phyloP scores from a whole-genome alignment of 768 basidiomycete genomes.

The Dioszegia hungarica region DNA sequence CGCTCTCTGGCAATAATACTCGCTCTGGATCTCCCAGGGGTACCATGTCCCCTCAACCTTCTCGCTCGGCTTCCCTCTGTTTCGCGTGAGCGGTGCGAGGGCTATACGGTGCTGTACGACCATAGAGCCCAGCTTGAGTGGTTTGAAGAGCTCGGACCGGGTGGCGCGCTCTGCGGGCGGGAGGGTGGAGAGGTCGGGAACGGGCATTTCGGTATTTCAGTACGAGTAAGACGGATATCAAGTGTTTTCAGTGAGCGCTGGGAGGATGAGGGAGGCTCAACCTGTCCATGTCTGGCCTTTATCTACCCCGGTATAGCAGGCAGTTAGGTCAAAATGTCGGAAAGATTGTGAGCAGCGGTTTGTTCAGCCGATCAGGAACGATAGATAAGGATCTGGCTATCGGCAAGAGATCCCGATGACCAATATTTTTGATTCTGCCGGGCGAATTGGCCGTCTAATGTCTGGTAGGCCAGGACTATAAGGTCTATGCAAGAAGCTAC shows the following conservation, averaged over 20 bases:
- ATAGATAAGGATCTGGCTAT: background rate
- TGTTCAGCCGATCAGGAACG: background rate
- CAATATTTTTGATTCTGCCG: too few species aligned
- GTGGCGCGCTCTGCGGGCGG: slow-evolving; percentile 9
- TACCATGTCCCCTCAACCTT: slow-evolving; percentile 5
- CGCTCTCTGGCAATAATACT: slow-evolving; percentile 45
- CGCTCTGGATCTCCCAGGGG: slow-evolving; percentile 16
- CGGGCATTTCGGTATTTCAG: slow-evolving; percentile 5
- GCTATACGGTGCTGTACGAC: slow-evolving; percentile 35
- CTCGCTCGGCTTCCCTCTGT: slow-evolving; percentile 1
- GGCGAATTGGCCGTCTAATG: too few species aligned
- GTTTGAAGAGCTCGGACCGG: slow-evolving; percentile 7
- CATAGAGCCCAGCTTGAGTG: slow-evolving; percentile 1
- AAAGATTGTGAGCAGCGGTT: too few species aligned
- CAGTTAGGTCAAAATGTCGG: too few species aligned
- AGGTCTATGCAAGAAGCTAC: too few species aligned
- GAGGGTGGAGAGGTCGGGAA: slow-evolving; percentile 6
- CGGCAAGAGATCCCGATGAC: slow-evolving; percentile 1
- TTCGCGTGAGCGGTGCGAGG: slow-evolving; percentile 35
- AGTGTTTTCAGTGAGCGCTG: too few species aligned
- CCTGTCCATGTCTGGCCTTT: too few species aligned
- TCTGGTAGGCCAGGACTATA: too few species aligned
- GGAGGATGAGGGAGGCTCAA: too few species aligned
- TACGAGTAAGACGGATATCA: too few species aligned
- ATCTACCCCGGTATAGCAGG: too few species aligned